Evolutionary conservation across 352 stramenopile genomes (phyloP).

Genomic region (Aphanomyces cochlioides): DNA sequence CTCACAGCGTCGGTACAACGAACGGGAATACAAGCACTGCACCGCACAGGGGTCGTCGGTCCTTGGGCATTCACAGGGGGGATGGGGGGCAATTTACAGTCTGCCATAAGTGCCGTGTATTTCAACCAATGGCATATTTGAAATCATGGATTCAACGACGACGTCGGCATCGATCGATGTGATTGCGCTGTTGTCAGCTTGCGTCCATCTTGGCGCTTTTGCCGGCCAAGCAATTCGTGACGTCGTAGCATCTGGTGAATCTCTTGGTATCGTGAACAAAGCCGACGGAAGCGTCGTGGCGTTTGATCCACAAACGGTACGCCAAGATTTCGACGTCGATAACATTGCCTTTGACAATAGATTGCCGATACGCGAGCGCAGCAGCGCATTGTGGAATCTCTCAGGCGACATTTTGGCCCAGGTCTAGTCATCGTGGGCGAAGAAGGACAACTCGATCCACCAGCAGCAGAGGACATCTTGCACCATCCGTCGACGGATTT

Average conservation of each 20-base stretch:
- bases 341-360: conserved; percentile 9
- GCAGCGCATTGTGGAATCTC: conserved; percentile 60
- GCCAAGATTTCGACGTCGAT: background rate
- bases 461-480: conserved; percentile 46
- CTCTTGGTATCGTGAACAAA: conserved; percentile 74
- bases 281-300: conserved; percentile 40
- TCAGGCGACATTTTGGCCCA: conserved; percentile 50
- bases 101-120: too few species aligned
- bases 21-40: too few species aligned
- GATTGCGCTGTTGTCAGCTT: conserved; percentile 50
- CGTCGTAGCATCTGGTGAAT: conserved; percentile 48
- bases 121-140: too few species aligned
- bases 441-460: conserved; percentile 57
- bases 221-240: conserved; percentile 66
- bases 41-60: too few species aligned
- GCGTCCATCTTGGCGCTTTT: conserved; percentile 48
- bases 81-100: too few species aligned
- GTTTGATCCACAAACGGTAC: conserved; percentile 70
- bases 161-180: conserved; percentile 31
- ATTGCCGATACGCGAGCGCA: conserved; percentile 68
- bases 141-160: too few species aligned
- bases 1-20: too few species aligned
- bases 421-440: conserved; percentile 59
- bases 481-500: conserved; percentile 24
- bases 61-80: too few species aligned